phyloP scores from a whole-genome alignment of 306 rosid genomes.

The Aeschynomene evenia region DNA sequence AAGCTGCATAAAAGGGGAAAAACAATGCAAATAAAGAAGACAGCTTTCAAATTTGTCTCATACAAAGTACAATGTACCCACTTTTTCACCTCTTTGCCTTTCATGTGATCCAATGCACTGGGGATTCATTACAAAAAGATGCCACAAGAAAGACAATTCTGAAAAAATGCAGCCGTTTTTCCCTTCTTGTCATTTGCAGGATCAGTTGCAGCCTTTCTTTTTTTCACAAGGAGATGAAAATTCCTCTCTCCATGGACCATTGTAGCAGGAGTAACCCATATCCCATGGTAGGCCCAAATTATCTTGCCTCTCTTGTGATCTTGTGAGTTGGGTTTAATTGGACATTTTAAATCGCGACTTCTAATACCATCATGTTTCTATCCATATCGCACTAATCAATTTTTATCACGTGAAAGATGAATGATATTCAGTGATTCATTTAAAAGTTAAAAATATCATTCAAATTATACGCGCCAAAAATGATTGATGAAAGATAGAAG shows the following conservation, averaged over 20 bases:
- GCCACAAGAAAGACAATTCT: conserved; percentile 23
- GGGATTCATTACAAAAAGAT: conserved; percentile 30
- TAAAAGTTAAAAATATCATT: too few species aligned
- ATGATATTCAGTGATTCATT: too few species aligned
- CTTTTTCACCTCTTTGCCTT: conserved; percentile 25
- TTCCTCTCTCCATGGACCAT: conserved; percentile 39
- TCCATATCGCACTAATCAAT: too few species aligned
- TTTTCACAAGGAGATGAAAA: conserved; percentile 36
- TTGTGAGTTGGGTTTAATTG: background rate
- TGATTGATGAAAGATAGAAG: too few species aligned
- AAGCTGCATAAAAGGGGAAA: conserved; percentile 31
- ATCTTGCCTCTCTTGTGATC: conserved; percentile 5
- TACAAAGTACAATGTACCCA: conserved; percentile 33
- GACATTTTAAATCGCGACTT: background rate
- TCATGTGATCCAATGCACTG: conserved; percentile 40
- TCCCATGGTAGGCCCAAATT: conserved; percentile 23
- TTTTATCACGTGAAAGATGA: too few species aligned
- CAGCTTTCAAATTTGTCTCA: conserved; percentile 40
- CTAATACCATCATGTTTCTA: too few species aligned
- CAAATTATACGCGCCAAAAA: too few species aligned
- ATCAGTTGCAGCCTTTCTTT: conserved; percentile 29
- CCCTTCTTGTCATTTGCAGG: conserved; percentile 20
- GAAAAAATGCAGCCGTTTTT: conserved; percentile 41
- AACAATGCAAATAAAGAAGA: conserved; percentile 22
- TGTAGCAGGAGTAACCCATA: conserved; percentile 17